A percentile compares a stretch with the other conserved stretches of the same genome.
These are phyloP conservation scores for Globisporangium irregulare DNA, from an alignment of 352 stramenopile species.

Conservation along the genomic window DNA sequence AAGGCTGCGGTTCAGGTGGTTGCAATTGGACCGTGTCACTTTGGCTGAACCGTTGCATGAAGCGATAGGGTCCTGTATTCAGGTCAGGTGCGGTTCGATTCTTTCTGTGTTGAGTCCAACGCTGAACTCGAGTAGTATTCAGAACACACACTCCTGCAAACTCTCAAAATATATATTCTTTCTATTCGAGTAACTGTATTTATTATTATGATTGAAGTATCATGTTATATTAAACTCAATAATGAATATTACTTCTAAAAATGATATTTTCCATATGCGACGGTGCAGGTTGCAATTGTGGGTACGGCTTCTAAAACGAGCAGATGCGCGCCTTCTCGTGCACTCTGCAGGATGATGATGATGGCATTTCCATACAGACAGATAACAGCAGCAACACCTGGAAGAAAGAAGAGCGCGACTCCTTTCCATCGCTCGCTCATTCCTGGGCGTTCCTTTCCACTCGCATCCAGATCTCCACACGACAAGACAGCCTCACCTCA, in stretches of 20 bases:
- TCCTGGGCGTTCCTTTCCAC: background rate
- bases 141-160: background rate
- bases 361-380: background rate
- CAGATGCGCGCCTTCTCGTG: background rate
- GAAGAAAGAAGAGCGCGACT: background rate
- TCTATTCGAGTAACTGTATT: background rate
- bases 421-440: slow-evolving; percentile 2
- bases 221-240: too few species aligned
- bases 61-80: background rate
- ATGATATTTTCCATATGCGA: background rate
- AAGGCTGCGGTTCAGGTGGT: background rate
- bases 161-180: background rate
- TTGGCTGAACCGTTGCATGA: background rate
- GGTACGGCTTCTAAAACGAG: slow-evolving; percentile 8
- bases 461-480: background rate
- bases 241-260: background rate
- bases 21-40: background rate
- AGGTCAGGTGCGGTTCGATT: background rate
- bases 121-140: background rate
- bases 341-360: background rate
- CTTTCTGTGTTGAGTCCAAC: slow-evolving; percentile 11
- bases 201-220: too few species aligned
- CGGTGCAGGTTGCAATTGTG: background rate
- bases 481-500: too few species aligned
- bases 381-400: background rate